Conservation (phyloP, 371 early-diverging fungal species). For the Saksenaea vasiformis region DNA sequence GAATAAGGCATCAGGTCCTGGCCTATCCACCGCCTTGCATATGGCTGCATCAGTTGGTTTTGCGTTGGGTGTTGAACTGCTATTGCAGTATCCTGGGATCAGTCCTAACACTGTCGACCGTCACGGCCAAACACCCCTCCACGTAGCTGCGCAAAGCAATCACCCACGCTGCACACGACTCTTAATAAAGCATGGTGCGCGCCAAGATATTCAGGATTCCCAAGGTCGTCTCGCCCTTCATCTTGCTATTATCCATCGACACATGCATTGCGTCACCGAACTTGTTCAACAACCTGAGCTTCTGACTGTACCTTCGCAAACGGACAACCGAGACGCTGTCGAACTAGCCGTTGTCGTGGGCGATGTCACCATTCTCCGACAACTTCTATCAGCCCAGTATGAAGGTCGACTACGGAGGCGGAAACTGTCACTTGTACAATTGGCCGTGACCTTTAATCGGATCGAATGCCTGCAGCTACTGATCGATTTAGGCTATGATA, state of each 20-base stretch:
- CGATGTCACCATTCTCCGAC: not conserved
- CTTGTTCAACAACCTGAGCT: conserved; percentile 10
- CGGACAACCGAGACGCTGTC: not conserved
- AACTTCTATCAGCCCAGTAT: not conserved
- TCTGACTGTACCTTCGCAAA: conserved; percentile 7
- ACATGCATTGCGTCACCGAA: conserved; percentile 20
- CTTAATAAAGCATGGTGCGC: conserved; percentile 28
- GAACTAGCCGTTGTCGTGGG: not conserved
- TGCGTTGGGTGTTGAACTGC: conserved; percentile 22
- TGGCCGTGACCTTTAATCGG: conserved; percentile 25
- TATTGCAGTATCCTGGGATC: conserved; percentile 27
- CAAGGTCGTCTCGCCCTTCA: conserved; percentile 36
- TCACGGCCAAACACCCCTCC: conserved; percentile 32
- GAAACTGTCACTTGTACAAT: not conserved
- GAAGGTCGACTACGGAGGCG: not conserved
- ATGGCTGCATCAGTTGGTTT: conserved; percentile 41
- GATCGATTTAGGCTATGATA: conserved; percentile 19
- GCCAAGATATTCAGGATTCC: conserved; percentile 22
- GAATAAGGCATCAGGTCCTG: conserved; percentile 19
- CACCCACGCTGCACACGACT: conserved; percentile 19
- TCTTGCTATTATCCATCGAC: conserved; percentile 26
- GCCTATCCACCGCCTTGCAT: conserved; percentile 40
- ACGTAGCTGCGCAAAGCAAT: conserved; percentile 35
- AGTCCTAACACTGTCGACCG: conserved; percentile 27
- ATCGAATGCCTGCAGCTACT: conserved; percentile 27